Evolutionary conservation across 352 stramenopile species (phyloP), one percentile per base, ranked within the genome.

Genomic region (Globisporangium viniferum): DNA sequence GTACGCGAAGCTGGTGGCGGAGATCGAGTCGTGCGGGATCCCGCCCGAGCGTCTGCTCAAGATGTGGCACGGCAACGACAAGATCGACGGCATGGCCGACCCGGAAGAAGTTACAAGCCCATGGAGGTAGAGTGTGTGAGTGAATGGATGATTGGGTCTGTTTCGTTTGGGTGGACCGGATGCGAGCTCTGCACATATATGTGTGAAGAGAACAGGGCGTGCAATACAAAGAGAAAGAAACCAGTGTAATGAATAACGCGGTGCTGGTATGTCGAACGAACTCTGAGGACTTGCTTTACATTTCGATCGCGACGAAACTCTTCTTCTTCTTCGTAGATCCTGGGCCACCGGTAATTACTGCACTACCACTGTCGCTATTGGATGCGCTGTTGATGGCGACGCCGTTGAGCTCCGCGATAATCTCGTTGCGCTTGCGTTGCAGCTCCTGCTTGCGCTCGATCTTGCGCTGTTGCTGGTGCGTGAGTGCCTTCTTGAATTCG

Each of bases 21-120:
- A 93, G 68, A 74, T 92, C 22, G 82, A 89, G 36, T 73, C 69
- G 24, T 92, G 86, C 72, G 86, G 82, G 54, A 84, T 93, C 33
- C 82, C 86, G 14, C 69, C 74, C 41, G 80, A 92, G 66, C 69
- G 76, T 18, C 70, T 39, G 35, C 35, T 39, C 35, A 39, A 39
- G 35, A 39, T 39, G 35, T 39, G 35, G 35, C 35, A 39, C 35
- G 35, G 7, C 35, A 39, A 36, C 5, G 33, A 39, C 18, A 91
- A 81, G 86, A 84, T 93, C 64, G 83, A 91, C 67, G 80, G 78
- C 70, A 93, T 92, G 80, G 70, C 60, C 36, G 79, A 92, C 46
- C 31, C 51, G 1, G 64, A 62, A 29, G 49, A 61, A 4, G 36
- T 46, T 9, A 24, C 53, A 39, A 35, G 53, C 14, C 14, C 53